Base-by-base conservation (phyloP, 1,284 basidiomycete species). In the Marasmius sp. region DNA sequence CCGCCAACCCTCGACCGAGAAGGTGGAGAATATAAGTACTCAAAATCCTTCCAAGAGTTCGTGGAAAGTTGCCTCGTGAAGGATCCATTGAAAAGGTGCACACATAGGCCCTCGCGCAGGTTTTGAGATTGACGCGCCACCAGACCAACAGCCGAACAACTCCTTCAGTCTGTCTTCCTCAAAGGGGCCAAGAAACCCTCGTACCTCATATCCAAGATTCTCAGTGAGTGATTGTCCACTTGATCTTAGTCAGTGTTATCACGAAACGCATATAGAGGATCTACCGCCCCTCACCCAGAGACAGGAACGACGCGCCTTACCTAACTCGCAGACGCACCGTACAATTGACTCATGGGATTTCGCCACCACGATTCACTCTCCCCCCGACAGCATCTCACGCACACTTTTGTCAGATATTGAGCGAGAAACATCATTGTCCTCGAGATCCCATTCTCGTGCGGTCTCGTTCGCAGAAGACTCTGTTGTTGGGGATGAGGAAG, bases 151-250 rank as follows among this genome's bases (percentile, higher is more conserved):
- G 89, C 94, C 2, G 84, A 83, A 57, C 85, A 93, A 68, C 79
- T 96, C n/a, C 79, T 96, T 2, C 83, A 88, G 63, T 87, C 84
- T n/a, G 80, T 86, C 2, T 94, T 95, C 72, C 94, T 96, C 79
- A 91, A 83, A 69, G 78, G 78, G 39, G 85, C 92, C 16, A 93
- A 91, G 76, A 88, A 86, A 72, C 89, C 88, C 68, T 81, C 81
- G 1, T 89, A 89, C 74, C 82, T 96, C 36, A 86, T 94, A 43
- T 81, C 81, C 59, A 80, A 88, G 6, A 88, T 96, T 64, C 75
- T 96, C n/a, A 82, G 85, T 86, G 69, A 60, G 81, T 72, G 16
- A 27, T 48, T 58, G 12, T 12, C 20, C 20, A 41, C 41, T 14
- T 14, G 12, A 18, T 60, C 2, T 20, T n/a, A 18, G 6, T 33